phyloP scores from a whole-genome alignment of 495 filamentous ascomycete genomes.

The Patellaria atrata region DNA sequence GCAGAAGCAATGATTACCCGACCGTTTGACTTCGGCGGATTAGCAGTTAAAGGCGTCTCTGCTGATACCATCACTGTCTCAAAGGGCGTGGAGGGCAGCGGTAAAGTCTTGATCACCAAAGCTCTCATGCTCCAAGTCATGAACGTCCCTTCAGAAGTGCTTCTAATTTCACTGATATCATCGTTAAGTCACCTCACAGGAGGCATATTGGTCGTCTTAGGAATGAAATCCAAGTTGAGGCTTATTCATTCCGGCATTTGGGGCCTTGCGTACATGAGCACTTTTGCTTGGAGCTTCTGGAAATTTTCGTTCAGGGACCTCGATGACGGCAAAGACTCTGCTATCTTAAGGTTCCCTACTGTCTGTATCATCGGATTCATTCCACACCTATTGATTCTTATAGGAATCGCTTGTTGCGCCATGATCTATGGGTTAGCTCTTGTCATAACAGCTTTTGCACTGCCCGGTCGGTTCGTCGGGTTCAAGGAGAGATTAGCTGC shows the following conservation, averaged over 20 bases:
- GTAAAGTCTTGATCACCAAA: constrained; percentile 10
- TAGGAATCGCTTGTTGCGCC: constrained; percentile 60
- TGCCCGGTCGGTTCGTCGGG: constrained; percentile 46
- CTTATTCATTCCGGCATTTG: constrained; percentile 77
- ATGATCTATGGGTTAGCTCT: constrained; percentile 66
- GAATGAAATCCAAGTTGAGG: constrained; percentile 60
- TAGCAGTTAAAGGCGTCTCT: constrained; percentile 33
- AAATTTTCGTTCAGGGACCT: constrained; percentile 14
- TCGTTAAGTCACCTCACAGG: constrained; percentile 78
- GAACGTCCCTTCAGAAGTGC: constrained; percentile 80
- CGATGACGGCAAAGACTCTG: constrained; percentile 16
- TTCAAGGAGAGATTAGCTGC: no score
- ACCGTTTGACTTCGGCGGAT: constrained; percentile 36
- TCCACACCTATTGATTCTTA: constrained; percentile 71
- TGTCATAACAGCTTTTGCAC: constrained; percentile 40
- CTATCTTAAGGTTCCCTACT: constrained; percentile 69
- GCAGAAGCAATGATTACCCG: constrained; percentile 73
- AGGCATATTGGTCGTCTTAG: constrained; percentile 64
- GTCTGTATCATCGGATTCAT: constrained; percentile 93
- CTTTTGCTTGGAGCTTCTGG: constrained; percentile 54
- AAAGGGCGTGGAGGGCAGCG: constrained; percentile 1
- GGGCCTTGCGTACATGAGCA: constrained; percentile 74
- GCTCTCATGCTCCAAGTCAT: constrained; percentile 32
- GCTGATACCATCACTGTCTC: constrained; percentile 29
- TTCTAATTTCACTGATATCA: constrained; percentile 77